phyloP scores from a whole-genome alignment of 2,329 filamentous ascomycete species.

The Botrytis elliptica region DNA sequence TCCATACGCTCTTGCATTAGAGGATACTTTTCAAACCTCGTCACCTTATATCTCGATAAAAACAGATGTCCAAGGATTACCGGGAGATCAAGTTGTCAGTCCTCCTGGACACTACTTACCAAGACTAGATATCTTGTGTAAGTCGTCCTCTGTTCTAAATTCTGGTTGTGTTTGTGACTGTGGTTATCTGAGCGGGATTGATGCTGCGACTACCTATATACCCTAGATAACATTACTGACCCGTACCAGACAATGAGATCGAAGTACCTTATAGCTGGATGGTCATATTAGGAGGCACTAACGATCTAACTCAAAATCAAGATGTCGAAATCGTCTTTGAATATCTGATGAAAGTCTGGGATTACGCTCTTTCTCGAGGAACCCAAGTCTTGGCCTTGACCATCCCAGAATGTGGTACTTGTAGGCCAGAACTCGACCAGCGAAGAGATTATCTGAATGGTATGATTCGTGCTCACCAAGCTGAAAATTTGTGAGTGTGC shows the following conservation, averaged over 20 bases:
- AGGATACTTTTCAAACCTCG: conserved; percentile 47
- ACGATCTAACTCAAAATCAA: conserved; percentile 52
- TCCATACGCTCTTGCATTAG: conserved; percentile 54
- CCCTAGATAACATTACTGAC: background rate
- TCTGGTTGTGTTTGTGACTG: background rate
- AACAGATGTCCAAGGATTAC: conserved; percentile 48
- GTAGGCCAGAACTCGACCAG: conserved; percentile 36
- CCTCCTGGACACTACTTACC: conserved; percentile 35
- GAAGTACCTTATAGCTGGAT: conserved; percentile 52
- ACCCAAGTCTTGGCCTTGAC: conserved; percentile 62
- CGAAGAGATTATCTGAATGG: conserved; percentile 51
- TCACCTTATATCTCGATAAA: conserved; percentile 46
- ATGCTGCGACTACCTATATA: background rate
- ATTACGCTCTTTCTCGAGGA: conserved; percentile 48
- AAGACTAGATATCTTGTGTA: conserved; percentile 40
- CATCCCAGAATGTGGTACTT: conserved; percentile 51
- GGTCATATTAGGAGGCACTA: conserved; percentile 63
- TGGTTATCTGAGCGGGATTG: background rate
- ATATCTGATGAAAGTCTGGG: conserved; percentile 51
- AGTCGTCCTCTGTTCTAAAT: conserved; percentile 24
- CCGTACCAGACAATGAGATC: conserved; percentile 24
- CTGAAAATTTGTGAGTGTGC: conserved; percentile 52
- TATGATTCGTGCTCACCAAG: conserved; percentile 50
- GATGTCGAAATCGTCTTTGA: conserved; percentile 47
- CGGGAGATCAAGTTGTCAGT: conserved; percentile 51